phyloP scores from a whole-genome alignment of 179 eudicot species.

The Beta macrorhiza region DNA sequence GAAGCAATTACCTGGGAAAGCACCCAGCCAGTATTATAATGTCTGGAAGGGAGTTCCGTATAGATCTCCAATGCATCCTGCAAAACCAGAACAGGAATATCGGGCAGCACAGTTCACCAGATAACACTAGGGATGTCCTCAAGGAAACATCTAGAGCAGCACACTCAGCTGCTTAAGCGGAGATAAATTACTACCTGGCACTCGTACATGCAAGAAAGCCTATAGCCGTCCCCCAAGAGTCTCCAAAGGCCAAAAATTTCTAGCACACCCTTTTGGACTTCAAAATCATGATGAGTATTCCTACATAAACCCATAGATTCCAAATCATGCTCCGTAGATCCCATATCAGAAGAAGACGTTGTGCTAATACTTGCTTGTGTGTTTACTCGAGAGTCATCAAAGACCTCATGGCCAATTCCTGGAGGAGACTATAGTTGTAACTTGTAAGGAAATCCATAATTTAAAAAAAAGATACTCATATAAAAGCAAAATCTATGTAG shows the following conservation, averaged over 20 bases:
- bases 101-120: background rate
- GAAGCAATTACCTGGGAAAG: slow-evolving; percentile 72
- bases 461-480: background rate
- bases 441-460: slow-evolving; percentile 16
- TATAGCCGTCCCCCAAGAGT: slow-evolving; percentile 83
- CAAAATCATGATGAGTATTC: slow-evolving; percentile 48
- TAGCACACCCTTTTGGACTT: slow-evolving; percentile 55
- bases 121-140: background rate
- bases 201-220: slow-evolving; percentile 79
- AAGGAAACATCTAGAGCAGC: slow-evolving; percentile 1
- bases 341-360: slow-evolving; percentile 54
- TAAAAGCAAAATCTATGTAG: background rate
- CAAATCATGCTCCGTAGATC: slow-evolving; percentile 60
- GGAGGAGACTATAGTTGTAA: slow-evolving; percentile 25
- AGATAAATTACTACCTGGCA: slow-evolving; percentile 62
- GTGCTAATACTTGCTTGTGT: slow-evolving; percentile 42
- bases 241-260: slow-evolving; percentile 70
- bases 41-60: slow-evolving; percentile 72
- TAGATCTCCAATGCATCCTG: slow-evolving; percentile 88
- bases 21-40: slow-evolving; percentile 94
- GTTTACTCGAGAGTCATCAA: slow-evolving; percentile 60
- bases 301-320: slow-evolving; percentile 37
- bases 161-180: background rate
- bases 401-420: slow-evolving; percentile 65
- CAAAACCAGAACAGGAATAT: slow-evolving; percentile 13